Evolutionary conservation across 108 stramenopile species (phyloP), one percentile per base, ranked within the genome.

Genomic region (Fragilaria crotonensis): DNA sequence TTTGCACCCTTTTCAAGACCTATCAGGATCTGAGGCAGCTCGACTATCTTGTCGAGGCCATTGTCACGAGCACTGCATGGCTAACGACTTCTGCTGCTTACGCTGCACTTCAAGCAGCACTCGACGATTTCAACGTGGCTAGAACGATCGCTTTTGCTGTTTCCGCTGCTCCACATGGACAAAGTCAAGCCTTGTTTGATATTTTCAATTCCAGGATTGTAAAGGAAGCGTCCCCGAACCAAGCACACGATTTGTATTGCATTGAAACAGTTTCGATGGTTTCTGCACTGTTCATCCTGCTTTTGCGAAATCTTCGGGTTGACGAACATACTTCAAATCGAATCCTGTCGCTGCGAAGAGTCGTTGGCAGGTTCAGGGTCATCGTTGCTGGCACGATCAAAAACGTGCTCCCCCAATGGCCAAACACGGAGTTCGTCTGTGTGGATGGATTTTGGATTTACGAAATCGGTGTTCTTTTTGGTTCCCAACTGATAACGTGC

Each of bases 191-290:
- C 28, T 46, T 80, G 4, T 75, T 76, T 25, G 62, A 79, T 48
- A 54, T 64, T 9, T 54, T 77, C 54, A 75, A 81, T 51, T 68
- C 73, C 33, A 76, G 71, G 61, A 70, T 77, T 50, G 69, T 73
- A 18, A 62, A 67, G 67, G 20, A 48, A 21, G 14, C 26, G 21
- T 32, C 29, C n/a, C 4, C 4, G 19, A 25, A 25, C 2, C 18
- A 28, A 26, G 58, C 21, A 41, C n/a, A 45, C 21, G 22, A 25
- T 11, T 30, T 27, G 48, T 20, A 19, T 4, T 44, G 21, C 25
- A 29, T 26, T 11, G n/a, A 57, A n/a, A 26, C 26, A 0, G 28
- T 59, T 17, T 22, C 26, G 2, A 25, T 54, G 20, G 55, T 59
- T 9, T 50, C 59, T 17, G 29, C 25, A 2, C 1, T 63, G 17